Evolutionary conservation across 129 eudicot genomes (phyloP), one percentile per base, ranked within the genome.

Genomic region (Artemisia argyi): DNA sequence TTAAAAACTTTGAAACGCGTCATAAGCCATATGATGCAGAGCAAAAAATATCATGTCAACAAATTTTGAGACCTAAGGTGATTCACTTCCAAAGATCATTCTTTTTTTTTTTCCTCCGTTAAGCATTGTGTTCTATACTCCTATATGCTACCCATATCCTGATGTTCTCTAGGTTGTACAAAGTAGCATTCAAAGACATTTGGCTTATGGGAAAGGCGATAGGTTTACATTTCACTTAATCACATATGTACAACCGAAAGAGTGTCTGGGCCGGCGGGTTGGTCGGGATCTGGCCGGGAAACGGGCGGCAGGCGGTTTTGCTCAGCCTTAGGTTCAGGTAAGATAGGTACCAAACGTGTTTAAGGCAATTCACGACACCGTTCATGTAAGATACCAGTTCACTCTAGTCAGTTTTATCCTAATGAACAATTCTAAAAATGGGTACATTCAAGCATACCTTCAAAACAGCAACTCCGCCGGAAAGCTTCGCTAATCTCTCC

Each of bases 381-480:
- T 10, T 12, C 53, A 50, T 51, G 15, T 61, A 67, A 30, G 35
- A 30, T 30, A 30, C 35, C 35, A 30, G 5, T 30, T 30, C 6
- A 30, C 1, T 30, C 0, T 1, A 30, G 35, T 30, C 35, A 30
- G 35, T 30, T 30, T 30, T 30, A 30, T 30, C 35, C 35, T 30
- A 4, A 30, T 30, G 35, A 4, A 30, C 35, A 30, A 30, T 30
- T 30, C 35, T 30, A 30, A 73, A 60, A 7, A 56, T 48, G 12
- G 6, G 46, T 1, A 39, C 46, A 39, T 39, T 39, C 0, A 39
- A n/a, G 19, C 61, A 3, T 12, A 88, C 90, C 90, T 88, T 88
- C 63, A 88, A 81, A 48, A 88, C 94, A 80, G 94, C 94, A 57
- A 88, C 90, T 18, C 94, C 94, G 52, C 90, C 95, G 66, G 95